These are phyloP conservation scores for Leavenworthia alabamica DNA, from an alignment of 345 rosid species.

Conservation along the genomic window DNA sequence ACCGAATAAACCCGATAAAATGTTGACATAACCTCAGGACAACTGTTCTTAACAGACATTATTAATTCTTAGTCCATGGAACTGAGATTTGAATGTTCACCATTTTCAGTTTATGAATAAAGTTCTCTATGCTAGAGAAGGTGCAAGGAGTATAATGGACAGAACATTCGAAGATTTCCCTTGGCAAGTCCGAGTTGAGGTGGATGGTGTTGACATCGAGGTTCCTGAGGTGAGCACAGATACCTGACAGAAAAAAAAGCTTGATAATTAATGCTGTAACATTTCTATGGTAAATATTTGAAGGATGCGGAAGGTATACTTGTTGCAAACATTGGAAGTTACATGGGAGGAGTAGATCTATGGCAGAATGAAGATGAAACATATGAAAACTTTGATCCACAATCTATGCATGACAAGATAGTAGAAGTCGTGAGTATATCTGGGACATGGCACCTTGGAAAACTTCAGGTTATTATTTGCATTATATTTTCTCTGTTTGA, in stretches of 20 bases:
- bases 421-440: constrained; percentile 86
- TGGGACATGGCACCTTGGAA: constrained; percentile 96
- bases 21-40: not conserved
- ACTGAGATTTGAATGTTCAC: constrained; percentile 9
- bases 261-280: not conserved
- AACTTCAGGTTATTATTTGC: constrained; percentile 58
- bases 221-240: constrained; percentile 69
- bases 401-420: constrained; percentile 83
- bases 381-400: constrained; percentile 70
- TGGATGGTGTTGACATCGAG: constrained; percentile 77
- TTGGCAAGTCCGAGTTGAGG: constrained; percentile 84
- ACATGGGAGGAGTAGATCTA: constrained; percentile 92
- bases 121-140: constrained; percentile 88
- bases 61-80: not conserved
- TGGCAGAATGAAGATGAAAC: constrained; percentile 91
- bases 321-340: constrained; percentile 89
- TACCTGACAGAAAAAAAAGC: not conserved
- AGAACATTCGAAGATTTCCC: constrained; percentile 78
- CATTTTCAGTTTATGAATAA: constrained; percentile 80
- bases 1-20: constrained; percentile 2
- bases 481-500: not conserved
- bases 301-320: constrained; percentile 93
- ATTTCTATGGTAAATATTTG: constrained; percentile 13
- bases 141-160: constrained; percentile 89
- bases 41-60: not conserved